A percentile compares a stretch with the other conserved stretches of the same genome.
Conservation (phyloP, 2,329 filamentous ascomycete genomes). For the Fusarium sp. region DNA sequence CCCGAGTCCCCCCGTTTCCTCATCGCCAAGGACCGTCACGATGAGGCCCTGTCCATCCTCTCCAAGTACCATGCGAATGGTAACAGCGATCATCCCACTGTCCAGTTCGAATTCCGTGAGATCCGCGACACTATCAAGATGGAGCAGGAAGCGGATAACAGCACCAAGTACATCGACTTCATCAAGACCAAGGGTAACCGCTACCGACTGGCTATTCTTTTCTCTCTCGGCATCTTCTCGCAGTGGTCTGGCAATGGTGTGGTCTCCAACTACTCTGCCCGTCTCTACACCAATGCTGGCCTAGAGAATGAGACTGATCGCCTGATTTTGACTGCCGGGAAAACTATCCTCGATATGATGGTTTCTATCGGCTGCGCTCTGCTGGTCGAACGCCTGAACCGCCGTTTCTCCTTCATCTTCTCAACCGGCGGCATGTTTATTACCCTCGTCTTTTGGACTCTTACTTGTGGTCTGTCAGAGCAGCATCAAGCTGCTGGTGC, state of each 20-base stretch:
- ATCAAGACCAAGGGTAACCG: conserved; percentile 71
- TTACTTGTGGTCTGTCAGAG: conserved; percentile 65
- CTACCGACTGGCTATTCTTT: conserved; percentile 69
- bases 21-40: conserved; percentile 70
- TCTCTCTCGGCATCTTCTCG: conserved; percentile 73
- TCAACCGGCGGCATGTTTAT: conserved; percentile 61
- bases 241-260: conserved; percentile 76
- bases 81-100: conserved; percentile 66
- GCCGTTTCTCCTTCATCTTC: conserved; percentile 64
- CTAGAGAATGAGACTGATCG: conserved; percentile 67
- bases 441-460: conserved; percentile 62
- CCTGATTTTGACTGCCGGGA: conserved; percentile 65
- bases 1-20: conserved; percentile 76
- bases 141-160: conserved; percentile 62
- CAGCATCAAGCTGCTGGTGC: conserved; percentile 54
- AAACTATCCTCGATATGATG: conserved; percentile 69
- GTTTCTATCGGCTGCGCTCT: conserved; percentile 65
- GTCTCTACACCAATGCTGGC: conserved; percentile 69
- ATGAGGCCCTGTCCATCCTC: conserved; percentile 70
- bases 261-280: conserved; percentile 73
- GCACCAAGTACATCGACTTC: conserved; percentile 70
- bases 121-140: conserved; percentile 71
- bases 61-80: conserved; percentile 73
- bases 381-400: conserved; percentile 62
- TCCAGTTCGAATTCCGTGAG: conserved; percentile 74